Conservation (phyloP, 106 monocot species). For the Amphibolis antarctica region DNA sequence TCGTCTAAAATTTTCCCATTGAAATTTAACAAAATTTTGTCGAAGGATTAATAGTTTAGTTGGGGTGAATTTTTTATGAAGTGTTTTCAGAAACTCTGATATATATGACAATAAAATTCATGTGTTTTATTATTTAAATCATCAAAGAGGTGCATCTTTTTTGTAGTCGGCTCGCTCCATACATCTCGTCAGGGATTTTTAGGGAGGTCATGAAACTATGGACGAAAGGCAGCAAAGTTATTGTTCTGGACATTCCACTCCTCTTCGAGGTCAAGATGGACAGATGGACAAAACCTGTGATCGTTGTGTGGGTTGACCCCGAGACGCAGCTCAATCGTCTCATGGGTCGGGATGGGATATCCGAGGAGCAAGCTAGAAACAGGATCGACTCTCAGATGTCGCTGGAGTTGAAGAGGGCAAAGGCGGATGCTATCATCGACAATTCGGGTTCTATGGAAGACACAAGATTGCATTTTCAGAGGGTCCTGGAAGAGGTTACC, state of each 20-base stretch:
- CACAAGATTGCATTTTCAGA: constrained; percentile 50
- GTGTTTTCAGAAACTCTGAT: too few relatives aligned
- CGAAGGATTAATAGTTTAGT: too few relatives aligned
- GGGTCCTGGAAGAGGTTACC: constrained; percentile 35
- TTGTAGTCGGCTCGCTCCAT: constrained; percentile 64
- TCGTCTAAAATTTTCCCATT: too few relatives aligned
- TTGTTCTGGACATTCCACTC: constrained; percentile 83
- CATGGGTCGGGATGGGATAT: constrained; percentile 54
- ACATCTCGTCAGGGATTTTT: constrained; percentile 66
- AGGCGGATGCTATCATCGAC: constrained; percentile 71
- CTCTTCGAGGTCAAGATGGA: constrained; percentile 77
- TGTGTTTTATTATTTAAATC: too few relatives aligned
- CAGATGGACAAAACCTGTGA: constrained; percentile 30
- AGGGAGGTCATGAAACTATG: constrained; percentile 74
- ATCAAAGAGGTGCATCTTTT: not conserved
- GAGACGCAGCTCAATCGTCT: constrained; percentile 68
- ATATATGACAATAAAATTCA: too few relatives aligned
- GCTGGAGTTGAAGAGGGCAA: constrained; percentile 60
- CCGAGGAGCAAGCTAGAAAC: constrained; percentile 66
- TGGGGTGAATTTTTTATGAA: too few relatives aligned
- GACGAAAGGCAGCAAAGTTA: constrained; percentile 61
- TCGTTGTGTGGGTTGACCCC: constrained; percentile 84
- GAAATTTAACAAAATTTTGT: too few relatives aligned
- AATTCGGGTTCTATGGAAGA: constrained; percentile 79
- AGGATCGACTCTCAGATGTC: constrained; percentile 60